phyloP scores from a whole-genome alignment of 148 eudicot species.

The Rhododendron griersonianum region DNA sequence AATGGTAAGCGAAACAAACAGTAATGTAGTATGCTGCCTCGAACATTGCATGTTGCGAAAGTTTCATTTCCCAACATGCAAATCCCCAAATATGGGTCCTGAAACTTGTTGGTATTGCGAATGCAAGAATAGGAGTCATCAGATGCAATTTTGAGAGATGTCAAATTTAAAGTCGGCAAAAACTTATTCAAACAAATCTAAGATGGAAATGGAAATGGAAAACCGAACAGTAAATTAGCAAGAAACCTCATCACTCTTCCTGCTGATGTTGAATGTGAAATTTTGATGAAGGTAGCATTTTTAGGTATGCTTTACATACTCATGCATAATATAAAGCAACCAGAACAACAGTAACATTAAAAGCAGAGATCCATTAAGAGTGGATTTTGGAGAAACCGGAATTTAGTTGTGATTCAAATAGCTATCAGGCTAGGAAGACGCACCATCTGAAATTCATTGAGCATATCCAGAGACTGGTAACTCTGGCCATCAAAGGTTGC shows the following conservation, averaged over 20 bases:
- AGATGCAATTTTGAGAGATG: neutral
- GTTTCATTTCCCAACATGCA: neutral
- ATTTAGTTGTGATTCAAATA: neutral
- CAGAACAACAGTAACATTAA: neutral
- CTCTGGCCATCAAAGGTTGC: constrained; percentile 40
- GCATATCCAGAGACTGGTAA: constrained; percentile 27
- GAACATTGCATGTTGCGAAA: neutral
- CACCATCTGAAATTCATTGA: constrained; percentile 40
- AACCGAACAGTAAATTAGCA: neutral
- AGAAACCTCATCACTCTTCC: neutral
- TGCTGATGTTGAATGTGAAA: neutral
- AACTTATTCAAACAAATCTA: neutral
- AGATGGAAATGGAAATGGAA: neutral
- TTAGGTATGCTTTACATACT: neutral
- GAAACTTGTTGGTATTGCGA: neutral
- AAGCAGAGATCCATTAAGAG: neutral
- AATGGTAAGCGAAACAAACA: neutral
- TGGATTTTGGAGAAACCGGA: neutral
- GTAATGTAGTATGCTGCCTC: neutral
- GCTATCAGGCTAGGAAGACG: neutral
- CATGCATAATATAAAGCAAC: neutral
- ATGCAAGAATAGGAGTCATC: neutral
- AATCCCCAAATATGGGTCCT: neutral
- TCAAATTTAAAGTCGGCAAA: neutral
- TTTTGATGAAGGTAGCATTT: neutral